Conservation (phyloP, 2,329 filamentous ascomycete species). For the Pseudogymnoascus sp. region DNA sequence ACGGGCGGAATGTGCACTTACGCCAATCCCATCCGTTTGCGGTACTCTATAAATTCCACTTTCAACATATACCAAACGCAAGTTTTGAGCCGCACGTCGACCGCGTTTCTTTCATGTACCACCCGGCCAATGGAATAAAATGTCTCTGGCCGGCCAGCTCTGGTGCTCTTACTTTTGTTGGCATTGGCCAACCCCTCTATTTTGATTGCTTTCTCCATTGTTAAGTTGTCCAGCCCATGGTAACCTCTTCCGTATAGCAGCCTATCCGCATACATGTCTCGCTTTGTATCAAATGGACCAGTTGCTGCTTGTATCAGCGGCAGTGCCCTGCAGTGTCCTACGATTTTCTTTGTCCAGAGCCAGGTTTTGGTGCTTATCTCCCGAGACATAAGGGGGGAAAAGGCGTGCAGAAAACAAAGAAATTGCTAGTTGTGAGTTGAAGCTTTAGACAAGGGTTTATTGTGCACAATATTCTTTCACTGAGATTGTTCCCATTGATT, state of each 20-base stretch:
- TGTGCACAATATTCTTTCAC: conserved; percentile 4
- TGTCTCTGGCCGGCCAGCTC: not conserved
- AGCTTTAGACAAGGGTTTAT: conserved; percentile 2
- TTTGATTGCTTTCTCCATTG: not conserved
- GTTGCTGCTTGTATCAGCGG: not conserved
- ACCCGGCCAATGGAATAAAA: not conserved
- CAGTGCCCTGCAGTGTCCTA: not conserved
- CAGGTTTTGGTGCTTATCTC: not conserved
- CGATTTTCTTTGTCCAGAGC: conserved; percentile 1
- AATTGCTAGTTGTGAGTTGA: not conserved
- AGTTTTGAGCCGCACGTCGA: not conserved
- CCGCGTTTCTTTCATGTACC: conserved; percentile 2
- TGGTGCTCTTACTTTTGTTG: not conserved
- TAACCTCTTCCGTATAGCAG: not conserved
- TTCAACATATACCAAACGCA: conserved; percentile 4
- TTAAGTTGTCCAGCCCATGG: not conserved
- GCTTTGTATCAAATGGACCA: not conserved
- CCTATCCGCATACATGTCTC: not conserved
- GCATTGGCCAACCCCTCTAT: not conserved
- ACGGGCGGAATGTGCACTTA: not conserved
- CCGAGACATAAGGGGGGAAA: not conserved
- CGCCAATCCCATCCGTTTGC: not conserved
- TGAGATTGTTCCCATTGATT: conserved; percentile 7
- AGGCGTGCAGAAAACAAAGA: conserved; percentile 4
- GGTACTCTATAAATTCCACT: not conserved